Conservation (phyloP, 345 rosid species). For the Pugionium cornutum region DNA sequence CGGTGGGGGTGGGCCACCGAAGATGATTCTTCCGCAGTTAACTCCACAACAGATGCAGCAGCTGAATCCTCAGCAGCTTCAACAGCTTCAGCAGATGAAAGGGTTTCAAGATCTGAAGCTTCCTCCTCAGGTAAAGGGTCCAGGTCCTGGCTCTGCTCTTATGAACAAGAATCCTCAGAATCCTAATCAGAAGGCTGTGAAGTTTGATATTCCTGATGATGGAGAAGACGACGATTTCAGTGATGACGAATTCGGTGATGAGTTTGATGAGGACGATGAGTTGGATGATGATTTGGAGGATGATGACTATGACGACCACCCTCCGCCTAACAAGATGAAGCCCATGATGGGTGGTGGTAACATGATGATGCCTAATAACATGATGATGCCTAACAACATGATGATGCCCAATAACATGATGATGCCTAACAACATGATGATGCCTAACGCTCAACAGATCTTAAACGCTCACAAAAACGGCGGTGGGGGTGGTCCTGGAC, state of each 20-base stretch:
- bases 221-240: slow-evolving; percentile 47
- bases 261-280: slow-evolving; percentile 56
- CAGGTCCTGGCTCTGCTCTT: slow-evolving; percentile 35
- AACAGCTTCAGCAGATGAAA: slow-evolving; percentile 66
- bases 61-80: slow-evolving; percentile 54
- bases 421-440: slow-evolving; percentile 44
- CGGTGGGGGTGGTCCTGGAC: slow-evolving; percentile 41
- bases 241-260: slow-evolving; percentile 56
- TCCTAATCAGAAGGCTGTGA: slow-evolving; percentile 56
- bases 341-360: slow-evolving; percentile 54
- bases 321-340: slow-evolving; percentile 54
- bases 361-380: slow-evolving; percentile 52
- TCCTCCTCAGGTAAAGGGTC: slow-evolving; percentile 61
- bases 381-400: slow-evolving; percentile 46
- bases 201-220: slow-evolving; percentile 53
- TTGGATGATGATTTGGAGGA: slow-evolving; percentile 48
- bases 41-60: slow-evolving; percentile 54
- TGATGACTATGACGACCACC: slow-evolving; percentile 58
- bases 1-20: slow-evolving; percentile 14
- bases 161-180: slow-evolving; percentile 37
- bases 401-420: slow-evolving; percentile 57
- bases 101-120: slow-evolving; percentile 69
- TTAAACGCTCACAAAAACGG: slow-evolving; percentile 55
- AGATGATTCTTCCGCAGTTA: slow-evolving; percentile 40
- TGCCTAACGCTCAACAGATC: slow-evolving; percentile 59